A percentile compares a stretch with the other conserved stretches of the same genome.
Conservation (phyloP, 1,284 basidiomycete species). For the Trichosporon ovoides region DNA sequence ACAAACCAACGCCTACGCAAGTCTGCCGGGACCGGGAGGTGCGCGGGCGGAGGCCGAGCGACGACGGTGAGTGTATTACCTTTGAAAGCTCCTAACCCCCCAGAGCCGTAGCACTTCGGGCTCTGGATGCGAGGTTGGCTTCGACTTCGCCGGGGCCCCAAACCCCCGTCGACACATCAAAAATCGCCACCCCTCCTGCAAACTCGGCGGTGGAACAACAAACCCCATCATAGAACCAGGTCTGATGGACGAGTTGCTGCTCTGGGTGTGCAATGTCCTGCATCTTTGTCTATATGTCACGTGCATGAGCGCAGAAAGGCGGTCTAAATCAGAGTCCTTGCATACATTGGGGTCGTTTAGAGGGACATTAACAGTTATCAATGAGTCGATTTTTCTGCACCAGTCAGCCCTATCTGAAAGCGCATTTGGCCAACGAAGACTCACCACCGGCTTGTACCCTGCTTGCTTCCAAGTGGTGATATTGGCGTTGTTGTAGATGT, state of each 20-base stretch:
- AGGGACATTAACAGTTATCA: constrained; percentile 14
- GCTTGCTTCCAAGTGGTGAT: constrained; percentile 36
- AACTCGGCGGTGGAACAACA: not conserved
- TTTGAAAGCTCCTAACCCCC: too few relatives aligned
- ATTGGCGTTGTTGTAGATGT: constrained; percentile 41
- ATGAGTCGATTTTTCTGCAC: constrained; percentile 21
- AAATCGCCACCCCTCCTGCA: not conserved
- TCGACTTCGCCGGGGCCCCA: constrained; percentile 19
- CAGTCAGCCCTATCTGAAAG: not conserved
- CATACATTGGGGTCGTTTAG: constrained; percentile 10
- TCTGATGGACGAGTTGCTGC: not conserved
- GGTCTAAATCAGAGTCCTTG: constrained; percentile 8
- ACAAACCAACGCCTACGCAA: constrained; percentile 62
- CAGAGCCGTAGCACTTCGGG: constrained; percentile 88
- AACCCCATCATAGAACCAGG: not conserved
- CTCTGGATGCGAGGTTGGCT: constrained; percentile 85
- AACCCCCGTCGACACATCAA: not conserved
- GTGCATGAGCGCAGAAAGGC: not conserved
- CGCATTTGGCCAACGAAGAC: constrained; percentile 14
- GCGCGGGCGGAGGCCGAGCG: constrained; percentile 90
- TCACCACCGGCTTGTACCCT: constrained; percentile 35
- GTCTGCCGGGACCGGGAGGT: constrained; percentile 66
- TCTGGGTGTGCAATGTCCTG: not conserved
- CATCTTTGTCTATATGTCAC: not conserved
- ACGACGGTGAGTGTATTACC: constrained; percentile 56